These are phyloP conservation scores for Rhizophagus clarus DNA, from an alignment of 192 early-diverging fungal genomes.

Conservation along the genomic window DNA sequence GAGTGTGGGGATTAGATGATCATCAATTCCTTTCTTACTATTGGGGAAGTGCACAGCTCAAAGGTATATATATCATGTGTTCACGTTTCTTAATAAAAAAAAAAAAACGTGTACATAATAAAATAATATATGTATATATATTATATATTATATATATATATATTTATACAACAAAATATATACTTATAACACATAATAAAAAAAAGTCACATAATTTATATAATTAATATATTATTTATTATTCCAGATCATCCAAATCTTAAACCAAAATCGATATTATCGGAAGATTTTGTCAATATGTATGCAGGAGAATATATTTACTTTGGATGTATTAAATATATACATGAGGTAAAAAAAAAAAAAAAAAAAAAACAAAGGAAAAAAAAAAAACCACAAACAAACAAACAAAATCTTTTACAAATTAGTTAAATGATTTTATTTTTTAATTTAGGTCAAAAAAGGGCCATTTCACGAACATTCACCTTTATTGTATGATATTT, in stretches of 20 bases:
- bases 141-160: too few relatives aligned
- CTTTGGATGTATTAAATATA: constrained; percentile 80
- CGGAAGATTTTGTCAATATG: constrained; percentile 58
- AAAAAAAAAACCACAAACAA: background rate
- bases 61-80: constrained; percentile 44
- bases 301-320: constrained; percentile 82
- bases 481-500: constrained; percentile 93
- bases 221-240: background rate
- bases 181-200: background rate
- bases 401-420: background rate
- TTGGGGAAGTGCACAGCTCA: constrained; percentile 90
- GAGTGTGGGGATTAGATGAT: constrained; percentile 97
- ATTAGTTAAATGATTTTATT: background rate
- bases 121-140: too few relatives aligned
- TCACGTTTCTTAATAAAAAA: too few relatives aligned
- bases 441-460: constrained; percentile 48
- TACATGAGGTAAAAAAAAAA: constrained; percentile 58
- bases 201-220: too few relatives aligned
- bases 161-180: too few relatives aligned
- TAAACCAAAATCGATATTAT: constrained; percentile 73
- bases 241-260: constrained; percentile 61
- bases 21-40: constrained; percentile 95
- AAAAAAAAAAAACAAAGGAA: background rate
- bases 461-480: constrained; percentile 81
- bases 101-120: too few relatives aligned